These are phyloP conservation scores for Alnus rubra DNA, from an alignment of 306 rosid genomes.

Conservation along the genomic window DNA sequence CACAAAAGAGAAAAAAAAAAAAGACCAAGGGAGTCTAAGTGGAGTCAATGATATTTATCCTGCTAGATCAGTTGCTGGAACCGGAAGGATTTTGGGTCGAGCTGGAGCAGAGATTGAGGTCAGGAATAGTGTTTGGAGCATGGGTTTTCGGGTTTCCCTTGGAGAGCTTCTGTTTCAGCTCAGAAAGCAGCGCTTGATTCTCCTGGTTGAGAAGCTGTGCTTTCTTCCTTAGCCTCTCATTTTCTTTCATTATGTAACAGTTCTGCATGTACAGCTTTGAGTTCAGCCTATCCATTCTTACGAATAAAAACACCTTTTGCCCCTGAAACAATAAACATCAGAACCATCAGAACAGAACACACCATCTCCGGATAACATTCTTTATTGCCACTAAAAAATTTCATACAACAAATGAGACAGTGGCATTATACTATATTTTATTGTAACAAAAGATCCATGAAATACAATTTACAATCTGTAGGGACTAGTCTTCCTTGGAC, in stretches of 20 bases:
- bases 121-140: slow-evolving; percentile 58
- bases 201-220: slow-evolving; percentile 94
- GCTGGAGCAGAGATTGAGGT: slow-evolving; percentile 61
- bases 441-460: slow-evolving; percentile 4
- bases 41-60: slow-evolving; percentile 51
- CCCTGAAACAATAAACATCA: slow-evolving; percentile 35
- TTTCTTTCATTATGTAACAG: slow-evolving; percentile 96
- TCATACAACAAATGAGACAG: slow-evolving; percentile 18
- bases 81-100: slow-evolving; percentile 56
- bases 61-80: slow-evolving; percentile 54
- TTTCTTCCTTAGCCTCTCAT: slow-evolving; percentile 93
- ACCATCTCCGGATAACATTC: slow-evolving; percentile 8
- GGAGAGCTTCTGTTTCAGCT: slow-evolving; percentile 85
- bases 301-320: neutral
- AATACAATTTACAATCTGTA: slow-evolving; percentile 23
- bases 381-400: neutral
- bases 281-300: slow-evolving; percentile 82
- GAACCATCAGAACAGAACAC: neutral
- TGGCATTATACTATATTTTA: neutral
- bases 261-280: slow-evolving; percentile 90
- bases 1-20: slow-evolving; percentile 39
- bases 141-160: slow-evolving; percentile 50
- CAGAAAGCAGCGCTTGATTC: slow-evolving; percentile 84
- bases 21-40: slow-evolving; percentile 36
- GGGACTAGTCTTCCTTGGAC: slow-evolving; percentile 9